Base-by-base conservation (phyloP, 2,329 filamentous ascomycete species). In the Aureobasidium sp. region DNA sequence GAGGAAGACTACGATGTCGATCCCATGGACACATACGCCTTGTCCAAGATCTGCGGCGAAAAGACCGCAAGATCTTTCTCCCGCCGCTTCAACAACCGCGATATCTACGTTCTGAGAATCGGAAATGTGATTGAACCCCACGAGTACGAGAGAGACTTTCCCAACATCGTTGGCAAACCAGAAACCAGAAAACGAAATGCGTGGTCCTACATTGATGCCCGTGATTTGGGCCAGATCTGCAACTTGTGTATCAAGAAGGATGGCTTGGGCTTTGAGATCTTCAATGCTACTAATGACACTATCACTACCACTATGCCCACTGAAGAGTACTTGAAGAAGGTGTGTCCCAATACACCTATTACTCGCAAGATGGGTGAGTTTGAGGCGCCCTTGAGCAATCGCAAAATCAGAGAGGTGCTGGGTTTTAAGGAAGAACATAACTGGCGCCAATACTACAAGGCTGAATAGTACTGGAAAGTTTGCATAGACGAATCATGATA, bases 211-310 rank as follows among this genome's bases (percentile, higher is more conserved):
- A 84, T 83, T 27, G 84, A 87, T 68, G 82, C 82, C 0, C 71
- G 83, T 3, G 84, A 87, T 66, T 69, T 87, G 3, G 85, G 83
- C 0, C 81, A 83, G 70, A 86, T 87, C 62, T 86, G 82, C 67
- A 75, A 85, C 64, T 67, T 81, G 9, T 78, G 76, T n/a, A 75
- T 86, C 5, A 65, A 77, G 63, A 81, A 79, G 65, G 76, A 78
- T 67, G 83, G 81, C 0, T 67, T 87, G 10, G 84, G 84, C 0
- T 87, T 84, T 66, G 83, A 86, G 67, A 73, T 86, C 0, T 87
- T 86, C 71, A 87, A 87, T 67, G 84, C 83, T 1, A 84, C 83
- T 0, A 87, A 87, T 66, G 79, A 84, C 66, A 81, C 77, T 2
- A 86, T 86, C 53, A 86, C 83, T 0, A 80, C 80, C 4, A 77